Evolutionary conservation across 2,329 filamentous ascomycete genomes (phyloP), one percentile per base, ranked within the genome.

Genomic region (Exophiala viscosa): DNA sequence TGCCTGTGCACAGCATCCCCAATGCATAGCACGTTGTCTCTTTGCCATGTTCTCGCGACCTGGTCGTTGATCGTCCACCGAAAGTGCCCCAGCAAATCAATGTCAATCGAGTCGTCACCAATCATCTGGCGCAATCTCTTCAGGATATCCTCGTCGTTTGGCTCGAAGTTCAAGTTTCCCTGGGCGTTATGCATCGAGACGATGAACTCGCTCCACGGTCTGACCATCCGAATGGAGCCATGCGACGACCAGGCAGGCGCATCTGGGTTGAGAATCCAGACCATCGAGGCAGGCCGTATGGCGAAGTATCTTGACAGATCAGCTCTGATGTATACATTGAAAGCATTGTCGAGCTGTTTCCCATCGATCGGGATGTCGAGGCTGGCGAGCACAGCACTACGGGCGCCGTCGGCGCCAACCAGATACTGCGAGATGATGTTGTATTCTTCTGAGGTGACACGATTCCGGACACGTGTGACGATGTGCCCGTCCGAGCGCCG

Each of bases 1-100:
- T 66, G 61, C 14, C 54, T 59, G 54, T 70, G 69, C 0, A 67
- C 67, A 3, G 67, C 64, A 50, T 71, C 69, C 4, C 69, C 69
- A 8, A 64, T 61, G 44, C 44, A 46, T 14, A 46, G 15, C 3
- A 46, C 44, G 11, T 23, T 34, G 4, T 20, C 32, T 17, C 36
- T 46, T 31, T 46, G 28, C 44, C 44, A 46, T 5, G n/a, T 34
- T 18, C 32, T 15, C 3, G 44, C 44, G 3, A 46, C 32, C 9
- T 46, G 44, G 36, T 46, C 44, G 32, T 46, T 46, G 23, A 46
- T 46, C 3, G 28, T 46, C 44, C 44, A 46, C 3, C 32, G 32
- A 36, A 36, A 46, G 9, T 34, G 32, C 35, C 32, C 32, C 15
- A 46, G 14, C 13, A 46, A 20, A n/a, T 46, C 44, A 31, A 46